Evolutionary conservation across 2,329 filamentous ascomycete genomes (phyloP).

Genomic region (Cercospora citrullina): DNA sequence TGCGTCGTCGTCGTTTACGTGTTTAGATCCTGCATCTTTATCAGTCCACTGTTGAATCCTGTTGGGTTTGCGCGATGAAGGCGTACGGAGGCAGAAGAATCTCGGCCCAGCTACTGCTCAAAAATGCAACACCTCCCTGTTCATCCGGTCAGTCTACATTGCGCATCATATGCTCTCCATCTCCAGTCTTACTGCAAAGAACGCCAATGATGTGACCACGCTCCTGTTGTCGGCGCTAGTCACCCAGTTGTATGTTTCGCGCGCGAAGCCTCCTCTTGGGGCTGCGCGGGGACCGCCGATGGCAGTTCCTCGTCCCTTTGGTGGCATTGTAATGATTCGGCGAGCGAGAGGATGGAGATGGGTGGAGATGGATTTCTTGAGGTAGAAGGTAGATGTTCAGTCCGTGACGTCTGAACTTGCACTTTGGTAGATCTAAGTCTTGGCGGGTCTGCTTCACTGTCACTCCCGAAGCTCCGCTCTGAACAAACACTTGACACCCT

Average conservation of each 20-base stretch:
- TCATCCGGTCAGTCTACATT: not conserved
- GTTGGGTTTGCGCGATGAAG: not conserved
- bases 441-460: not conserved
- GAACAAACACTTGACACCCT: not conserved
- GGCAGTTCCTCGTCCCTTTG: slow-evolving; percentile 25
- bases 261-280: slow-evolving; percentile 40
- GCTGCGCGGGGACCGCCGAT: slow-evolving; percentile 36
- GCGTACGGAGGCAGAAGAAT: slow-evolving; percentile 51
- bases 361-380: not conserved
- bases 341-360: not conserved
- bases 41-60: not conserved
- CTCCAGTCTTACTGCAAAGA: slow-evolving; percentile 53
- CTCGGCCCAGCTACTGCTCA: slow-evolving; percentile 56
- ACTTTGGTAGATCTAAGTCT: not conserved
- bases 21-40: slow-evolving; percentile 7
- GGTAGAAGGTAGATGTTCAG: not conserved
- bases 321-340: slow-evolving; percentile 10
- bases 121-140: slow-evolving; percentile 47
- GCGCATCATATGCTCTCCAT: not conserved
- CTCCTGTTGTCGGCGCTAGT: slow-evolving; percentile 52
- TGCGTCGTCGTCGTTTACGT: not conserved
- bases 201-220: slow-evolving; percentile 49
- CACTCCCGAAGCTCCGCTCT: slow-evolving; percentile 5
- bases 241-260: slow-evolving; percentile 43
- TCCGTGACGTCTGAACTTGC: slow-evolving; percentile 3